Evolutionary conservation across 179 eudicot species (phyloP).

Genomic region (Silene coronaria): DNA sequence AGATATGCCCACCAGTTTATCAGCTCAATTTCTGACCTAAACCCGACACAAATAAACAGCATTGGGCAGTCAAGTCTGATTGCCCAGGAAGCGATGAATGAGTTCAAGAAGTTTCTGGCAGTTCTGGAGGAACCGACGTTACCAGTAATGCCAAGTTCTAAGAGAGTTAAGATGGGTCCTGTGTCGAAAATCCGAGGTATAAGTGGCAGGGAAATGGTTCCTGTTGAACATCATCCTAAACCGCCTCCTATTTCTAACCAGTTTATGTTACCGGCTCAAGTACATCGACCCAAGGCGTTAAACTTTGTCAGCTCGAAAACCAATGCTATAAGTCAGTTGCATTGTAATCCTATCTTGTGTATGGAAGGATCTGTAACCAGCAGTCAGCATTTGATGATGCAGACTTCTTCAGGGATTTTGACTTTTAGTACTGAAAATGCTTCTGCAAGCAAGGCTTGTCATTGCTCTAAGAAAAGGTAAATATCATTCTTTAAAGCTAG

Average conservation of each 20-base stretch:
- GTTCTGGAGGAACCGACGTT: conserved; percentile 15
- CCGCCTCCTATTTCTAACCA: conserved; percentile 7
- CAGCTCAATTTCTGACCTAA: conserved; percentile 26
- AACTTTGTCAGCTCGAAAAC: conserved; percentile 17
- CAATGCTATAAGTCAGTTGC: conserved; percentile 10
- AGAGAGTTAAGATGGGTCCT: conserved; percentile 31
- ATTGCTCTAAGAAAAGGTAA: conserved; percentile 36
- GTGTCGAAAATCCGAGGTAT: conserved; percentile 24
- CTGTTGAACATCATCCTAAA: not conserved
- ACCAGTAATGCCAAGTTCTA: not conserved
- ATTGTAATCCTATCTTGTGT: conserved; percentile 19
- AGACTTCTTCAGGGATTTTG: conserved; percentile 32
- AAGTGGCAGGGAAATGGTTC: conserved; percentile 23
- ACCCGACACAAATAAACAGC: not conserved
- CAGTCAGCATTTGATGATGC: conserved; percentile 27
- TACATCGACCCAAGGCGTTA: conserved; percentile 17
- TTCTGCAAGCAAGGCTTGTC: conserved; percentile 28
- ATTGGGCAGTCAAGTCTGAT: conserved; percentile 21
- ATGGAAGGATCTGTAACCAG: conserved; percentile 30
- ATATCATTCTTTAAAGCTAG: not conserved
- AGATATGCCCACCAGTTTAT: conserved; percentile 28
- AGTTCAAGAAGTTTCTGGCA: conserved; percentile 25
- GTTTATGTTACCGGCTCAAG: not conserved
- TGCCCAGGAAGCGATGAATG: conserved; percentile 26
- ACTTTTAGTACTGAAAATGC: conserved; percentile 32